These are phyloP conservation scores for Solanum tarijense DNA, from an alignment of 257 asterid genomes.

Conservation along the genomic window DNA sequence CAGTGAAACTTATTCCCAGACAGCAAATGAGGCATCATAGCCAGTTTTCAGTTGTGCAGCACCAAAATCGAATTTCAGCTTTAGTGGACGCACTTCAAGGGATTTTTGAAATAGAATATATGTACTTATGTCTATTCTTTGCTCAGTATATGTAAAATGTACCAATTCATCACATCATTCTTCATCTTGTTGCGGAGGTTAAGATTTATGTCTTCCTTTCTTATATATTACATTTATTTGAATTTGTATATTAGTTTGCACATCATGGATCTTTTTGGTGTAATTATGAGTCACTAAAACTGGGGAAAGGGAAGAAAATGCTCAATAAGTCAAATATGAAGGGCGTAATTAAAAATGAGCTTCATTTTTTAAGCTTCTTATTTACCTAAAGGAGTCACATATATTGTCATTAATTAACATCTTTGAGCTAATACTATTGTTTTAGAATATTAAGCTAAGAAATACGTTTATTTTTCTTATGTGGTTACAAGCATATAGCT, in stretches of 20 bases:
- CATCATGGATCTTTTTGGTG: not conserved
- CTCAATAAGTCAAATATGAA: not conserved
- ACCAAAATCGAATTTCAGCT: not conserved
- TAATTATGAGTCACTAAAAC: not conserved
- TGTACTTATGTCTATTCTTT: not conserved
- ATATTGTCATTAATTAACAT: not conserved
- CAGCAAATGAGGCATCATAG: not conserved
- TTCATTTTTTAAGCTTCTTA: not conserved
- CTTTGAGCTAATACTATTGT: not conserved
- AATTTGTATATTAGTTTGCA: not conserved
- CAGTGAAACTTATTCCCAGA: not conserved
- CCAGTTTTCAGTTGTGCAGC: not conserved
- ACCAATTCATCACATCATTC: not conserved
- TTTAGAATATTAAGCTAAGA: not conserved
- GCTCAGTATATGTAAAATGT: not conserved
- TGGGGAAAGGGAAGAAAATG: not conserved
- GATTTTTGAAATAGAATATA: not conserved
- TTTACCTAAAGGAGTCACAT: not conserved
- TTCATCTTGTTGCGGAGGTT: too few relatives aligned
- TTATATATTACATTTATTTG: not conserved
- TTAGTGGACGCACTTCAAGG: not conserved
- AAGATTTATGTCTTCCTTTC: not conserved
- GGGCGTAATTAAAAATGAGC: not conserved
- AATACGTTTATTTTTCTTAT: not conserved
- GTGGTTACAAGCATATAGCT: not conserved